A percentile compares a stretch with the other conserved stretches of the same genome.
phyloP scores from a whole-genome alignment of 768 basidiomycete genomes.

The Russula virescens region DNA sequence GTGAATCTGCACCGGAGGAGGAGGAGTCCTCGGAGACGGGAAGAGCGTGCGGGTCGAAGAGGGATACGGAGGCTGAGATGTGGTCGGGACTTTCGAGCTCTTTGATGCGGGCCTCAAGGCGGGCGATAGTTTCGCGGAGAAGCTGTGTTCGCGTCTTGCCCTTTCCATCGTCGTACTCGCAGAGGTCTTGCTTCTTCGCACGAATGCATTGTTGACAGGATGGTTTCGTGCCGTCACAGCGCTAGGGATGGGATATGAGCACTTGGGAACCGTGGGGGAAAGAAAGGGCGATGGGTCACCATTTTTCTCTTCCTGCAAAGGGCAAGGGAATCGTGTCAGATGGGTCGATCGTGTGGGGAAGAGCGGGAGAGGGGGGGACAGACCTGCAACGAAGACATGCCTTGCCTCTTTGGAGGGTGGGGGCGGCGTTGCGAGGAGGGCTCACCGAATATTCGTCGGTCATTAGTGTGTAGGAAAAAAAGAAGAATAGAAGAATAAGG shows the following conservation, averaged over 20 bases:
- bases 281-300: not conserved
- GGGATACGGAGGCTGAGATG: slow-evolving; percentile 56
- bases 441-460: slow-evolving; percentile 20
- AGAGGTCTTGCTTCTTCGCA: slow-evolving; percentile 68
- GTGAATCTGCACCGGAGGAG: slow-evolving; percentile 33
- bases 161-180: slow-evolving; percentile 82
- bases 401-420: slow-evolving; percentile 25
- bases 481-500: slow-evolving; percentile 15
- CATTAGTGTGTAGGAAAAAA: slow-evolving; percentile 22
- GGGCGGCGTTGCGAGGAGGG: slow-evolving; percentile 18
- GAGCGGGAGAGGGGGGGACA: not conserved
- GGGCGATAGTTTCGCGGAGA: slow-evolving; percentile 68
- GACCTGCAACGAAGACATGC: slow-evolving; percentile 27
- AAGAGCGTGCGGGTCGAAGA: slow-evolving; percentile 60
- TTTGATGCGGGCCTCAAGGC: slow-evolving; percentile 63
- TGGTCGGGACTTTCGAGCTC: slow-evolving; percentile 75
- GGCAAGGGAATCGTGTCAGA: slow-evolving; percentile 4
- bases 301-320: slow-evolving; percentile 24
- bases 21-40: slow-evolving; percentile 31
- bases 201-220: slow-evolving; percentile 73
- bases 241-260: slow-evolving; percentile 34
- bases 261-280: not conserved
- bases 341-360: not conserved
- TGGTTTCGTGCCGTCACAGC: slow-evolving; percentile 73
- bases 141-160: slow-evolving; percentile 78